These are phyloP conservation scores for Fragaria iinumae DNA, from an alignment of 306 rosid genomes.

Conservation along the genomic window DNA sequence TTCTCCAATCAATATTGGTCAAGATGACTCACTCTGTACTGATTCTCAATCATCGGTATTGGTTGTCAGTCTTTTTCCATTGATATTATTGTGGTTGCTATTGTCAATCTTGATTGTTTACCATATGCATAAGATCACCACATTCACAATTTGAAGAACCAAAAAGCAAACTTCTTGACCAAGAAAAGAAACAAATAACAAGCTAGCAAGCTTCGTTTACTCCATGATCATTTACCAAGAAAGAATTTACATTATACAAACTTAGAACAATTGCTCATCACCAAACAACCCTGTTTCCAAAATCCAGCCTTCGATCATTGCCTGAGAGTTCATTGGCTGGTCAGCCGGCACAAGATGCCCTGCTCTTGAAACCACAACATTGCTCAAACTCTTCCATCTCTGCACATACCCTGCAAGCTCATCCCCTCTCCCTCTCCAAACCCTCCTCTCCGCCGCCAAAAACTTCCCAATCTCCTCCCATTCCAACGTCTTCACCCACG, in stretches of 20 bases:
- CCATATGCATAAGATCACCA: not conserved
- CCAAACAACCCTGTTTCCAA: conserved; percentile 47
- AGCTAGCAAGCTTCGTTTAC: not conserved
- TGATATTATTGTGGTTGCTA: no score
- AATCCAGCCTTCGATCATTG: conserved; percentile 83
- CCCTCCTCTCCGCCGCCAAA: conserved; percentile 52
- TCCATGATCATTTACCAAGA: not conserved
- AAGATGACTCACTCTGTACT: not conserved
- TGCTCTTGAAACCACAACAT: conserved; percentile 67
- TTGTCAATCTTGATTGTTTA: no score
- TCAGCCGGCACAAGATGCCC: conserved; percentile 78
- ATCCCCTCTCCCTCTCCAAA: conserved; percentile 59
- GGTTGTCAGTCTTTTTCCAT: not conserved
- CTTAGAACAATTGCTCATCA: not conserved
- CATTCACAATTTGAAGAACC: not conserved
- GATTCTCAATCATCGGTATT: not conserved
- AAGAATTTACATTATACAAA: not conserved
- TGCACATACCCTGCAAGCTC: conserved; percentile 75
- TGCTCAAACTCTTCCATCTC: conserved; percentile 57
- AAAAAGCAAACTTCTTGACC: not conserved
- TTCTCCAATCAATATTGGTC: not conserved
- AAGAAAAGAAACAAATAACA: not conserved
- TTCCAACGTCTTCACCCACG: conserved; percentile 69
- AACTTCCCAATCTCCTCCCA: conserved; percentile 58
- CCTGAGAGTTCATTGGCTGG: conserved; percentile 54